Base-by-base conservation (phyloP, 1,284 basidiomycete genomes). In the Sanguinoderma infundibulare region DNA sequence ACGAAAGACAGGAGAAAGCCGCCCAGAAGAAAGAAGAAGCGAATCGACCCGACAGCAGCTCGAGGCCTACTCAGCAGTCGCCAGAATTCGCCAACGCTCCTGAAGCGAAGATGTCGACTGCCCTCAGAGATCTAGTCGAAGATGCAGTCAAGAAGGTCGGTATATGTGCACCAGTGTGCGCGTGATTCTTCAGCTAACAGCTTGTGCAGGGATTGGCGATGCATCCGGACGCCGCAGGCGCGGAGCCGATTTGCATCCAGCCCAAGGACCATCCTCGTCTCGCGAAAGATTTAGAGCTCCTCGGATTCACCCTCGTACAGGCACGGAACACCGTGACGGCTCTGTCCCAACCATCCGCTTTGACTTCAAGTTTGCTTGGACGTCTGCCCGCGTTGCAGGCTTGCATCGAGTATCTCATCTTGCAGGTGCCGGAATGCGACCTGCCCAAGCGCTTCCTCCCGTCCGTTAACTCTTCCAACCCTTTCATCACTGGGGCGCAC, bases 91-190 rank as follows among this genome's bases (percentile, higher is more conserved):
- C 83, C 50, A 80, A 86, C 54, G 86, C 85, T 4, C 90, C 91
- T 0, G 95, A 98, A 73, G 95, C 96, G 20, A 89, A 87, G 72
- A 96, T 98, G 92, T 88, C 92, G 1, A 82, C 81, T 22, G 76
- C 77, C 12, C 78, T 98, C 58, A 83, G 96, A 39, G 94, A 95
- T 64, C 77, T 88, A 58, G 92, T 96, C 6, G 95, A 98, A 75
- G 83, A 85, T 24, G 87, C 89, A 0, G 87, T 97, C n/a, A 91
- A 91, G 72, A 85, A 87, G 83, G 92, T 89, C 40, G 68, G 72
- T 53, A 24, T 35, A 28, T 30, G 36, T 35, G 9, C 39, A 39
- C 51, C 42, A 15, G 53, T 22, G 47, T 30, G 35, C 39, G 30
- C 44, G 40, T 26, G 39, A 9, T 28, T 46, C 57, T 30, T 22